A percentile compares a stretch with the other conserved stretches of the same genome.
phyloP scores from a whole-genome alignment of 2,329 filamentous ascomycete genomes.

The Colletotrichum tropicicola region DNA sequence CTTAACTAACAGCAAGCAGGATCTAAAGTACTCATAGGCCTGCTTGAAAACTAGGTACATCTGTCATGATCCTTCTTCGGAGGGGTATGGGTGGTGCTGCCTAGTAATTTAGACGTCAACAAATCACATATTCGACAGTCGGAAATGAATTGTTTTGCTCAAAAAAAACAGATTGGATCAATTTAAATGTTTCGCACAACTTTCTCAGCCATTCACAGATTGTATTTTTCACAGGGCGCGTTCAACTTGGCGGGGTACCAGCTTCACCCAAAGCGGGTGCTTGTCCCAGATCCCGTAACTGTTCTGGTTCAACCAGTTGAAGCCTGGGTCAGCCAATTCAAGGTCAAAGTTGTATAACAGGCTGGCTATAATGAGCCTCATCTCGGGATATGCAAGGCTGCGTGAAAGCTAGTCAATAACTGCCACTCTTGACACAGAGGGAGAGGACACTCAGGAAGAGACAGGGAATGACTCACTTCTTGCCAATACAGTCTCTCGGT shows the following conservation, averaged over 20 bases:
- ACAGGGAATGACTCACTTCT: conserved; percentile 47
- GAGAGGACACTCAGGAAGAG: background rate
- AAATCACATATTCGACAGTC: too few relatives aligned
- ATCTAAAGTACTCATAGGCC: too few relatives aligned
- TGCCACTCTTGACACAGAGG: background rate
- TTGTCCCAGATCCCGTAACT: conserved; percentile 29
- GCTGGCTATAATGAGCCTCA: conserved; percentile 55
- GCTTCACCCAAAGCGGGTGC: conserved; percentile 23
- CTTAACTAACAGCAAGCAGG: too few relatives aligned
- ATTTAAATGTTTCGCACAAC: background rate
- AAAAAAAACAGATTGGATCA: too few relatives aligned
- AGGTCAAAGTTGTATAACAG: conserved; percentile 57
- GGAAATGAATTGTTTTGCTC: too few relatives aligned
- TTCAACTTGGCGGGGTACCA: background rate
- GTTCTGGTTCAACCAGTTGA: conserved; percentile 43
- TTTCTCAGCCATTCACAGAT: background rate
- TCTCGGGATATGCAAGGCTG: conserved; percentile 55
- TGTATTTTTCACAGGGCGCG: background rate
- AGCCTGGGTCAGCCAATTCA: conserved; percentile 42
- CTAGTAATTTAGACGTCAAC: too few relatives aligned
- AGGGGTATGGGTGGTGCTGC: too few relatives aligned
- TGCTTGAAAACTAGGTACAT: too few relatives aligned
- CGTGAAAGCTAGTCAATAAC: background rate
- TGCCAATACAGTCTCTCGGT: conserved; percentile 59
- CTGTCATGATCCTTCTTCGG: too few relatives aligned